Evolutionary conservation across 2,329 filamentous ascomycete species (phyloP), one percentile per base, ranked within the genome.

Genomic region (Waltergamsia citrina): DNA sequence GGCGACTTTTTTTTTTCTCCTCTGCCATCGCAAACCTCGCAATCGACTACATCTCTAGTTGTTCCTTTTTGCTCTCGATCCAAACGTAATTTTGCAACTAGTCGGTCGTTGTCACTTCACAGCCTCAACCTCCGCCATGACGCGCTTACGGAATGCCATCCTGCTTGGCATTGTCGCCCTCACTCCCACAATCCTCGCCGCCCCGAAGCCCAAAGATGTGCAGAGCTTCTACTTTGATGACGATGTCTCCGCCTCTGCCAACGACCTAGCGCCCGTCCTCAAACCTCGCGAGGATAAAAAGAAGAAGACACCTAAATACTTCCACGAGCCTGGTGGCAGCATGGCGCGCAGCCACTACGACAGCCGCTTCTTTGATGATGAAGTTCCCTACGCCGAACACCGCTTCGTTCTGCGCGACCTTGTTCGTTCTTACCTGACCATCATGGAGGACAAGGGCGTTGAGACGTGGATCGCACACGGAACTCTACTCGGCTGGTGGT

Each of bases 401-500:
- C 68, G 69, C n/a, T 62, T 72, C 19, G 75, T 74, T 6, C 69
- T 90, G 36, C 68, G 69, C 32, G 70, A 83, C 52, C 74, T 92
- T 43, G 72, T 87, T 43, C 74, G 78, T 41, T 78, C 82, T 33
- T 92, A 92, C 58, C 68, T 92, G 29, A 65, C 67, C 29, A 77
- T 74, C 36, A 81, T 84, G 54, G 62, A 65, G 29, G 65, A 21
- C n/a, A 17, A 79, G 35, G 72, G 74, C 6, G 59, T 86, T 41
- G 83, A 90, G 57, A 90, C 85, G 1, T 92, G 85, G 85, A 75
- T 93, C 38, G 85, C 85, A 25, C 85, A 93, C 54, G 85, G 85
- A 32, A 87, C 85, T 5, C 60, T 92, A 32, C 63, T 93, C 16
- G 85, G 85, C 10, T 93, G 85, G 85, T 92, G 83, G 82, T 93